Evolutionary conservation across 1,284 basidiomycete genomes (phyloP).

Genomic region (Salmacisia buchloeana): DNA sequence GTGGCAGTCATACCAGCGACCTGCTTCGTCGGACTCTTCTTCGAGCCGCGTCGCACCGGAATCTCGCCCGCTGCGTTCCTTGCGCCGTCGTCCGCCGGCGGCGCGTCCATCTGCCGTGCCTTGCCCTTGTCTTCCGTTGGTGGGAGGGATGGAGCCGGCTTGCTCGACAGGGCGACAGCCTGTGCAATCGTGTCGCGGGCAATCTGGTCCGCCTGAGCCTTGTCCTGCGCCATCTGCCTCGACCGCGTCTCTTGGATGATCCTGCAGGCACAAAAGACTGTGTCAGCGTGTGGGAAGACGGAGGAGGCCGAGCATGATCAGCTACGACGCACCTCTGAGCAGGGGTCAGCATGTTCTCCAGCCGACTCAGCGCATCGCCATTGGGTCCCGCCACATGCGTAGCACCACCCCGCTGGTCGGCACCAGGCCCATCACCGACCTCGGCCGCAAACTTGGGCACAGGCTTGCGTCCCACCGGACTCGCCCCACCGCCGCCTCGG

Average conservation of each 20-base stretch:
- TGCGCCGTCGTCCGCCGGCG: neutral
- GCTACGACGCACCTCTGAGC: slow-evolving; percentile 23
- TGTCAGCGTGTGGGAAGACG: neutral
- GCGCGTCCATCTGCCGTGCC: neutral
- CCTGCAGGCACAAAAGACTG: slow-evolving; percentile 6
- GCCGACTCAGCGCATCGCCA: slow-evolving; percentile 12
- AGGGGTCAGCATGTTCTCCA: slow-evolving; percentile 28
- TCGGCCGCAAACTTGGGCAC: slow-evolving; percentile 3
- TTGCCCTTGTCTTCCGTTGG: neutral
- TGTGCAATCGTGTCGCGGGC: neutral
- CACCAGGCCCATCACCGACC: no score
- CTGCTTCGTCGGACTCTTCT: slow-evolving; percentile 1
- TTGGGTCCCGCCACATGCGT: no score
- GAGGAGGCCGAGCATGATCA: neutral
- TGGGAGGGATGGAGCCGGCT: neutral
- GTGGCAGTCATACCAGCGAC: neutral
- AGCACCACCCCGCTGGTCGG: no score
- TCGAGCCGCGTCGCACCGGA: slow-evolving; percentile 4
- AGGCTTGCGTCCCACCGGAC: slow-evolving; percentile 5
- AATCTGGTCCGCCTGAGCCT: slow-evolving; percentile 17
- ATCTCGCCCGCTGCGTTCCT: neutral
- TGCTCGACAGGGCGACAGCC: neutral
- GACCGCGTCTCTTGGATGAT: slow-evolving; percentile 42
- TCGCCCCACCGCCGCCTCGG: neutral
- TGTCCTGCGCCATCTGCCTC: slow-evolving; percentile 26